phyloP scores from a whole-genome alignment of 1,139 yeast genomes.

The Kluyveromyces sp. region DNA sequence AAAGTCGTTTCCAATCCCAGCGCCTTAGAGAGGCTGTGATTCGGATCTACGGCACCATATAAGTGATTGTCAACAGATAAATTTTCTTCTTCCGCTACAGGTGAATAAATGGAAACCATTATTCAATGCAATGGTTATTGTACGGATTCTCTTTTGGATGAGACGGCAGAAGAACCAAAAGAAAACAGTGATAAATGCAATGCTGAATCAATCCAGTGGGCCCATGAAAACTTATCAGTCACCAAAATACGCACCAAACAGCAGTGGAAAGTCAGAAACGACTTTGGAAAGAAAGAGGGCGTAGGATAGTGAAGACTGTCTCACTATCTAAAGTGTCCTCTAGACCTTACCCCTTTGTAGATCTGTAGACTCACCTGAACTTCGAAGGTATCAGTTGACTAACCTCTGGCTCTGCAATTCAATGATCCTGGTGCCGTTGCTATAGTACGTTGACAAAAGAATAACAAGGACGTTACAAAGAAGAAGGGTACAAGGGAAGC shows the following conservation, averaged over 20 bases:
- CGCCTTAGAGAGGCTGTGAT: background rate
- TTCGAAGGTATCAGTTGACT: background rate
- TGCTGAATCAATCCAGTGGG: background rate
- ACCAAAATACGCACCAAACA: background rate
- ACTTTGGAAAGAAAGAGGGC: background rate
- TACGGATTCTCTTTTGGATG: too few species aligned
- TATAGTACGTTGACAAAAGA: too few species aligned
- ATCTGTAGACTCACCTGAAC: background rate
- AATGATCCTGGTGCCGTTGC: too few species aligned
- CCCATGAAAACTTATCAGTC: background rate
- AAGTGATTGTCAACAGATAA: background rate
- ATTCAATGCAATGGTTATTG: background rate
- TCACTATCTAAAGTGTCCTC: background rate
- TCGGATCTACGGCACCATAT: background rate
- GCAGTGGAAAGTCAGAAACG: too few species aligned
- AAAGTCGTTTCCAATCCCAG: background rate
- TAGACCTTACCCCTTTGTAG: background rate
- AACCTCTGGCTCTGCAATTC: background rate
- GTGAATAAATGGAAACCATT: background rate
- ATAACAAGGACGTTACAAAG: background rate
- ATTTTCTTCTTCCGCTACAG: conserved; percentile 2
- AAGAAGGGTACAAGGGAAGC: too few species aligned
- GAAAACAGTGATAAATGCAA: background rate
- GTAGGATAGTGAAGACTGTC: background rate
- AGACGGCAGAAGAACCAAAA: background rate